Evolutionary conservation across 345 rosid genomes (phyloP), one percentile per base, ranked within the genome.

Genomic region (Mallotus nudiflorus): DNA sequence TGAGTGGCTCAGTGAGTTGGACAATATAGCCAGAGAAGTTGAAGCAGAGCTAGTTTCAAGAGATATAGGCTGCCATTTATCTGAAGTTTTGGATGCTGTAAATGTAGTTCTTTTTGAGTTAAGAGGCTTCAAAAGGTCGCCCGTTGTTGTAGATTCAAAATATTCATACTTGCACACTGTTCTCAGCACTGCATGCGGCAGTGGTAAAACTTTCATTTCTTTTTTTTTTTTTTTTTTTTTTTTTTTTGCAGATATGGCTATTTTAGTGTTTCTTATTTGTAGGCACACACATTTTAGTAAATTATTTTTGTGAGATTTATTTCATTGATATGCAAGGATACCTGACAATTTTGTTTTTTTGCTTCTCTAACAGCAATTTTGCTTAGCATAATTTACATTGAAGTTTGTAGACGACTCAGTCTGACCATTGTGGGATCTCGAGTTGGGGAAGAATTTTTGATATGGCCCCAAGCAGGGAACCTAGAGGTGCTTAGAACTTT

Each of bases 371-470:
- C 92, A 92, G 98, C 92, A 46, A 87, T 90, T 84, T 88, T 90
- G 84, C 86, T 92, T 78, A 92, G 95, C 84, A 80, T 92, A 76
- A 88, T 92, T 70, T 92, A 92, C 90, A 87, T 88, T 69, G 98
- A 92, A 87, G 95, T 92, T 68, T 92, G 96, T 78, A 81, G 70
- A 79, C 83, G 93, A 66, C 89, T 92, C 29, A 80, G 83, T 73
- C 82, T 92, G 76, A 82, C 86, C 66, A 86, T 92, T 62, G 89
- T 92, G 80, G 98, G 98, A 86, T 91, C 98, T 85, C 88, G 87
- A 52, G 98, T 92, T 44, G 96, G 98, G 86, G 98, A 87, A 81
- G 96, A 92, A 69, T 90, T 92, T 86, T 74, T 92, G 83, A 90
- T 92, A 77, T 92, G 98, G 98, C 98, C 96, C 85, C 85, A 87